These are phyloP conservation scores for Astragalus glycyphyllos DNA, from an alignment of 306 rosid species.

Conservation along the genomic window DNA sequence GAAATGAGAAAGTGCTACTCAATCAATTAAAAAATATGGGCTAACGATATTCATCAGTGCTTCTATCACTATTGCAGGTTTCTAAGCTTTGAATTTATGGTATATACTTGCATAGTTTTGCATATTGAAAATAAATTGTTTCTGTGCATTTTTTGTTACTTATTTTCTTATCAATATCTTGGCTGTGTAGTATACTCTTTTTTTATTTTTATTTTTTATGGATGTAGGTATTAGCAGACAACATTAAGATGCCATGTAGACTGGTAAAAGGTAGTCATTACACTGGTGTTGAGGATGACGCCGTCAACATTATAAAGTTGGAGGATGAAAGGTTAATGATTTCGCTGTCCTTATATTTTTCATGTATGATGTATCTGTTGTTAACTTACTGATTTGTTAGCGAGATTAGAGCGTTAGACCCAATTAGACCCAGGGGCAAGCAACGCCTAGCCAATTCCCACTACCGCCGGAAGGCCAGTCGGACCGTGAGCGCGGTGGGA, in stretches of 20 bases:
- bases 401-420: no score
- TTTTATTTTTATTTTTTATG: conserved; percentile 48
- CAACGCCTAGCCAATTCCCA: no score
- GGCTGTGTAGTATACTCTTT: conserved; percentile 27
- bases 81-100: conserved; percentile 3
- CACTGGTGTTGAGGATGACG: conserved; percentile 98
- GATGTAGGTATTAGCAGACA: conserved; percentile 92
- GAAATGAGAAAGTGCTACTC: conserved; percentile 12
- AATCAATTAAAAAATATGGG: not conserved
- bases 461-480: no score
- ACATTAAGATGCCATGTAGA: conserved; percentile 94
- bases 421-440: no score
- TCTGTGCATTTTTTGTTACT: conserved; percentile 14
- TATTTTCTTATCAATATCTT: conserved; percentile 28
- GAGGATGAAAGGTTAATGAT: conserved; percentile 84
- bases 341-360: conserved; percentile 39
- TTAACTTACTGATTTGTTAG: conserved; percentile 22
- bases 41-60: not conserved
- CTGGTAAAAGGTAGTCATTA: conserved; percentile 95
- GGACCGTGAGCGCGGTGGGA: no score
- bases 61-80: conserved; percentile 6
- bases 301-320: conserved; percentile 89
- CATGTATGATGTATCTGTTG: conserved; percentile 22
- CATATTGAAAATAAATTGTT: conserved; percentile 26
- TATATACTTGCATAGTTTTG: conserved; percentile 30